Evolutionary conservation across 768 basidiomycete species (phyloP).

Genomic region (Astraeus odoratus): DNA sequence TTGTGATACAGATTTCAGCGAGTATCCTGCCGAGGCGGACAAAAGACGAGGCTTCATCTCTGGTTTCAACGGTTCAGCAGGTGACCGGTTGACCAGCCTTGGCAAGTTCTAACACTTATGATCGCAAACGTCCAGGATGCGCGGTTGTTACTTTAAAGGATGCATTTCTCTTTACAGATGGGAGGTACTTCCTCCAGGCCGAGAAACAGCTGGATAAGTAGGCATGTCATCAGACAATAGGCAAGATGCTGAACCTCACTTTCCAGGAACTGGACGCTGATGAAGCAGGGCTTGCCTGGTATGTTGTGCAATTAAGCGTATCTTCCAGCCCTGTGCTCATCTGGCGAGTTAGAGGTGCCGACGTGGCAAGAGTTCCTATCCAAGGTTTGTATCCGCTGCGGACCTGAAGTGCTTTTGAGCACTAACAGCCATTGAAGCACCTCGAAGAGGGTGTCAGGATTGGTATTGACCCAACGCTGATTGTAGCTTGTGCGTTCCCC

Average conservation of each 20-base stretch:
- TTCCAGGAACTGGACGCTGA: constrained; percentile 80
- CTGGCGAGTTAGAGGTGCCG: constrained; percentile 60
- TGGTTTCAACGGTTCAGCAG: constrained; percentile 92
- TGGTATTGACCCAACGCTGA: constrained; percentile 77
- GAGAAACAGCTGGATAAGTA: constrained; percentile 81
- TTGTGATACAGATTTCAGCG: constrained; percentile 65
- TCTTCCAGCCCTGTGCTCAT: constrained; percentile 5
- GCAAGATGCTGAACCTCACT: constrained; percentile 1
- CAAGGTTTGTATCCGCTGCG: constrained; percentile 39
- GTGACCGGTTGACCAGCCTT: constrained; percentile 29
- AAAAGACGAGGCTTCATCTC: constrained; percentile 83
- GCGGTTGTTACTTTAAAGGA: constrained; percentile 66
- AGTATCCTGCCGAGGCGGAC: constrained; percentile 83
- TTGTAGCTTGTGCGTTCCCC: constrained; percentile 48
- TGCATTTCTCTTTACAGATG: constrained; percentile 90
- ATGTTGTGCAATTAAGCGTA: constrained; percentile 8
- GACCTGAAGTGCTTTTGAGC: neutral
- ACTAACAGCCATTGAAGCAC: constrained; percentile 34
- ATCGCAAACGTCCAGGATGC: constrained; percentile 44
- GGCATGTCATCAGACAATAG: constrained; percentile 14
- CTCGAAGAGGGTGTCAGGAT: constrained; percentile 56
- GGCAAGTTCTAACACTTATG: constrained; percentile 1
- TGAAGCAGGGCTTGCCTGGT: constrained; percentile 89
- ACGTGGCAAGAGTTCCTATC: constrained; percentile 85
- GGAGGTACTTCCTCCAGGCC: constrained; percentile 92